phyloP scores from a whole-genome alignment of 1,139 yeast species.

The Debaryomycetaceae sp. region DNA sequence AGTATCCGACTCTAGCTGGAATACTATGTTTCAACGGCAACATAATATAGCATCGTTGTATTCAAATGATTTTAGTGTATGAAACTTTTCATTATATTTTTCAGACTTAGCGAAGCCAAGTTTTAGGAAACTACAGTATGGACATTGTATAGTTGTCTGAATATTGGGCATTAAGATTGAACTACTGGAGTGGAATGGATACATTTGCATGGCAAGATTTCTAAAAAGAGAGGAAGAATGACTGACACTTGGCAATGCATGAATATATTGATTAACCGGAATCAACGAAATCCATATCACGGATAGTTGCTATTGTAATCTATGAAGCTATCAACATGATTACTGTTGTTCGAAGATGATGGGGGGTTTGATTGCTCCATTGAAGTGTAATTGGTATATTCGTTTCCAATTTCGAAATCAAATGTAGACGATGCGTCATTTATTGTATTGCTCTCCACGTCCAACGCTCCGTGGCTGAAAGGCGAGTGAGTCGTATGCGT shows the following conservation, averaged over 20 bases:
- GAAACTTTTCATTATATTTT: no score
- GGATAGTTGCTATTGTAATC: constrained; percentile 21
- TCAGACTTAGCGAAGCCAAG: not conserved
- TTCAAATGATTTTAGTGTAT: no score
- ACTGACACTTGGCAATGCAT: not conserved
- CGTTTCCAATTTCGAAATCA: constrained; percentile 3
- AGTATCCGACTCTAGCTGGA: not conserved
- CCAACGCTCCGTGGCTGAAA: constrained; percentile 2
- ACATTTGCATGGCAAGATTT: not conserved
- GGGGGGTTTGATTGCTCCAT: constrained; percentile 5
- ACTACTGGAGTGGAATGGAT: not conserved
- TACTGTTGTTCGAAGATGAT: constrained; percentile 8
- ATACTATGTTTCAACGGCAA: not conserved
- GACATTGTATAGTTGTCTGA: no score
- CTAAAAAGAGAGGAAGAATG: not conserved
- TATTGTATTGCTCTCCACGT: constrained; percentile 1
- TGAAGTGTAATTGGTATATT: constrained; percentile 4
- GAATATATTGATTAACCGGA: not conserved
- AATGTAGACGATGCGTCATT: constrained; percentile 2
- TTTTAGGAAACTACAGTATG: not conserved
- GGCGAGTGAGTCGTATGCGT: constrained; percentile 10
- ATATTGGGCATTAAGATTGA: not conserved
- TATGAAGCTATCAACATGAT: constrained; percentile 24
- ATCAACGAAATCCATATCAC: not conserved
- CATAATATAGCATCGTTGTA: not conserved